phyloP scores from a whole-genome alignment of 1,284 basidiomycete species.

The Calocybe gambosa region DNA sequence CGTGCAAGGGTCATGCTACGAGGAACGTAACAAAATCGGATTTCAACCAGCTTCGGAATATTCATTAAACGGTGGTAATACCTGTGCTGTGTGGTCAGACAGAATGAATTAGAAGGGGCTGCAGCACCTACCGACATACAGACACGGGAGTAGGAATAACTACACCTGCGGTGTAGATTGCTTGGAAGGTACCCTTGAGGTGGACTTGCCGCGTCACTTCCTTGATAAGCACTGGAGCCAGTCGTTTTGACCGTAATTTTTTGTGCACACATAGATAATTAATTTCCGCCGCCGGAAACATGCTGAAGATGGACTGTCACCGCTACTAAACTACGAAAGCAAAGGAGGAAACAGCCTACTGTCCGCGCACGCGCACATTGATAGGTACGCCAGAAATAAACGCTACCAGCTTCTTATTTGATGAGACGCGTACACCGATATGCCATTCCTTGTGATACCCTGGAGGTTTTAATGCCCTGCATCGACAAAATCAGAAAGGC shows the following conservation, averaged over 20 bases:
- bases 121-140: conserved; percentile 57
- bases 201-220: conserved; percentile 95
- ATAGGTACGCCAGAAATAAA: conserved; percentile 97
- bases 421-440: conserved; percentile 87
- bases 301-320: conserved; percentile 33
- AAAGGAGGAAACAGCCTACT: conserved; percentile 45
- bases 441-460: conserved; percentile 95
- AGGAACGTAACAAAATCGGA: conserved; percentile 86
- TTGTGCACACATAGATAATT: conserved; percentile 99
- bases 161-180: conserved; percentile 93
- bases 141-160: conserved; percentile 88
- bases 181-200: conserved; percentile 90
- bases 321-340: background rate
- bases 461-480: conserved; percentile 92
- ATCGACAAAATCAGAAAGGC: background rate
- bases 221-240: conserved; percentile 96
- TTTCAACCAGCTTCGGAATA: conserved; percentile 87
- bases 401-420: conserved; percentile 91
- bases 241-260: conserved; percentile 91
- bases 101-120: background rate
- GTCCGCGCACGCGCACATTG: conserved; percentile 69
- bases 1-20: conserved; percentile 82
- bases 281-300: conserved; percentile 80
- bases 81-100: conserved; percentile 29
- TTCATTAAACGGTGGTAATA: conserved; percentile 95